Conservation (phyloP, 2,329 filamentous ascomycete genomes). For the Cadophora sp. region DNA sequence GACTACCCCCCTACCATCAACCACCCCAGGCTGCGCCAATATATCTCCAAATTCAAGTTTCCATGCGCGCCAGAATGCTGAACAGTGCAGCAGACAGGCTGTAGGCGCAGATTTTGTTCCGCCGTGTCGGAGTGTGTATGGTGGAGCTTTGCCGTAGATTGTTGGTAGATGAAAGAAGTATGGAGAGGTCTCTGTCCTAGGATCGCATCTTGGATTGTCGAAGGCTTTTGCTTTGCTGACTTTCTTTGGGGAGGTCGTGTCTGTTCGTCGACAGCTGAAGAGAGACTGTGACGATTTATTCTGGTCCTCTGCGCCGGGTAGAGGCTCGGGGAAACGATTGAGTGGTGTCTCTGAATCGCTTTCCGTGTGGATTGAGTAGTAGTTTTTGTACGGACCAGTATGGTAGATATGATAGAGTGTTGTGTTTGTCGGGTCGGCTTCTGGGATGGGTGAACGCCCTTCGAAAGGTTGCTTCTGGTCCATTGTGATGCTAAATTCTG, state of each 20-base stretch:
- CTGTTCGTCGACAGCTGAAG: neutral
- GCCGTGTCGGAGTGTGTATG: constrained; percentile 28
- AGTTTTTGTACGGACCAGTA: constrained; percentile 16
- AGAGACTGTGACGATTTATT: neutral
- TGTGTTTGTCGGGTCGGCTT: constrained; percentile 16
- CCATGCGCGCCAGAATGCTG: constrained; percentile 23
- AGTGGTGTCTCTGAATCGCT: constrained; percentile 27
- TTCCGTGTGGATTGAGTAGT: constrained; percentile 28
- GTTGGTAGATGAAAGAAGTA: constrained; percentile 31
- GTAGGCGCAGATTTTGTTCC: constrained; percentile 24
- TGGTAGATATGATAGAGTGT: constrained; percentile 32
- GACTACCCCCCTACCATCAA: constrained; percentile 31
- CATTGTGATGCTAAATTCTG: neutral
- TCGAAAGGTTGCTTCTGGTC: neutral
- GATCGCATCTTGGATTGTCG: constrained; percentile 27
- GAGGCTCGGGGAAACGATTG: neutral
- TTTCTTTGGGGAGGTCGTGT: constrained; percentile 20
- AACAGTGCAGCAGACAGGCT: constrained; percentile 18
- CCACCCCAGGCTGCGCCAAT: constrained; percentile 26
- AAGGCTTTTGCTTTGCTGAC: constrained; percentile 20
- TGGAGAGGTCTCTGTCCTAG: constrained; percentile 25
- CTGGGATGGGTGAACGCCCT: neutral
- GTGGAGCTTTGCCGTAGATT: constrained; percentile 24
- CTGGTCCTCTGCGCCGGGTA: neutral
- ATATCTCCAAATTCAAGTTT: constrained; percentile 30